These are phyloP conservation scores for Suillus ampliporus DNA, from an alignment of 768 basidiomycete genomes.

Conservation along the genomic window DNA sequence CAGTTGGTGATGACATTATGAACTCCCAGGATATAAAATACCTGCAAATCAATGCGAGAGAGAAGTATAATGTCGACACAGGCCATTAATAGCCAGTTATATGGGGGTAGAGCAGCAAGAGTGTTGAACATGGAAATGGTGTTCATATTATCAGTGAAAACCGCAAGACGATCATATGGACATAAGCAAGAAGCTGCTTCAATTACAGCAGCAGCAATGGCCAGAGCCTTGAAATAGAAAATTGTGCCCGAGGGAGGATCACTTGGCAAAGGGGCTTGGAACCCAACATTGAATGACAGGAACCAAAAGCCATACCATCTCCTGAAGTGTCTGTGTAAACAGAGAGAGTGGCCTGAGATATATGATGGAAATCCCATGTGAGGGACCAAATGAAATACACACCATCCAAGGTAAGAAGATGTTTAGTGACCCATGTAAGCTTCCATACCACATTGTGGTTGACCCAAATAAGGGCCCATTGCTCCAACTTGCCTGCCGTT, in stretches of 20 bases:
- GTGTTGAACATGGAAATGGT: constrained; percentile 36
- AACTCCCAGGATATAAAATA: constrained; percentile 31
- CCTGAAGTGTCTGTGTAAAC: constrained; percentile 14
- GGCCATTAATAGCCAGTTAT: constrained; percentile 32
- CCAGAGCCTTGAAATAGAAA: constrained; percentile 22
- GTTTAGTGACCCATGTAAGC: constrained; percentile 24
- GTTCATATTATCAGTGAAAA: constrained; percentile 19
- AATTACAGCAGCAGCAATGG: constrained; percentile 15
- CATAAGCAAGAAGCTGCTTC: background rate
- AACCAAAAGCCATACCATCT: constrained; percentile 14
- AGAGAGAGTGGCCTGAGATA: constrained; percentile 19
- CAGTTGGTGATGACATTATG: constrained; percentile 27
- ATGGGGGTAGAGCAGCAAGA: constrained; percentile 18
- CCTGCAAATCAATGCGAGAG: constrained; percentile 19
- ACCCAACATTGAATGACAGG: background rate
- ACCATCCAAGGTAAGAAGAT: constrained; percentile 13
- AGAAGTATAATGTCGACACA: constrained; percentile 22
- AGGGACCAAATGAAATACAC: constrained; percentile 10
- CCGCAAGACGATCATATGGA: background rate
- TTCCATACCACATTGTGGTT: constrained; percentile 22
- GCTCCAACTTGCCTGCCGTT: constrained; percentile 25
- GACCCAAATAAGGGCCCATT: constrained; percentile 19
- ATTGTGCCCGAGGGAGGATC: constrained; percentile 7
- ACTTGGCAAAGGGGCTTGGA: constrained; percentile 5
- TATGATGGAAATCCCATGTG: background rate